phyloP scores from a whole-genome alignment of 805 yeast species.

The Sugiyamaella lignohabitans region DNA sequence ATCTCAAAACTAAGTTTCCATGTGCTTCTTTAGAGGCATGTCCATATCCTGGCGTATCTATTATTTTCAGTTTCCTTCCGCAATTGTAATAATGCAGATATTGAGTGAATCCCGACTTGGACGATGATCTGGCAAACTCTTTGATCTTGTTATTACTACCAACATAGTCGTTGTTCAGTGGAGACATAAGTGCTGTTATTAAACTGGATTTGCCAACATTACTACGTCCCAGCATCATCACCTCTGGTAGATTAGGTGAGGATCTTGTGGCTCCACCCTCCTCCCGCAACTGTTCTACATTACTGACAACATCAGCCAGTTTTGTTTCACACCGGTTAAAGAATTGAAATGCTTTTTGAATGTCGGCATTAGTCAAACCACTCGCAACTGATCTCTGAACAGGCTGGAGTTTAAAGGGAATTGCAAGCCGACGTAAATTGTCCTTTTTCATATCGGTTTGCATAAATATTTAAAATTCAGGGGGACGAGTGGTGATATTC shows the following conservation, averaged over 20 bases:
- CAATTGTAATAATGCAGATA: conserved; percentile 67
- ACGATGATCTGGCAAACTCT: conserved; percentile 39
- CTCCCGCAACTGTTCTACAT: conserved; percentile 21
- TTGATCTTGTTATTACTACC: conserved; percentile 22
- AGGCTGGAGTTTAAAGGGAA: background rate
- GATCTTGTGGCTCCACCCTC: background rate
- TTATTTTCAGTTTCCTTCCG: conserved; percentile 54
- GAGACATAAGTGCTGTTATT: conserved; percentile 46
- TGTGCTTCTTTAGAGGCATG: conserved; percentile 56
- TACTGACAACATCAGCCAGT: conserved; percentile 25
- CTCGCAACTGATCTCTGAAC: background rate
- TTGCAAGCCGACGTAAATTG: background rate
- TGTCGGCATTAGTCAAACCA: conserved; percentile 19
- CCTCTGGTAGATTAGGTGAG: conserved; percentile 52
- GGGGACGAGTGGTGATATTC: background rate
- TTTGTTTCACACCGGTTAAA: conserved; percentile 24
- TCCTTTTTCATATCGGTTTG: background rate
- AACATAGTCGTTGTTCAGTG: conserved; percentile 27
- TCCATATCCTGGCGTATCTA: conserved; percentile 94
- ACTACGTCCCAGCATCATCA: conserved; percentile 70
- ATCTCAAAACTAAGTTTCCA: conserved; percentile 62
- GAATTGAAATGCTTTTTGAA: conserved; percentile 27
- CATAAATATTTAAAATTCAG: background rate
- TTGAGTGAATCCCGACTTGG: conserved; percentile 50
- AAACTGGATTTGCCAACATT: conserved; percentile 84